Evolutionary conservation across 2,329 filamentous ascomycete genomes (phyloP).

Genomic region (Xylariaceae sp.): DNA sequence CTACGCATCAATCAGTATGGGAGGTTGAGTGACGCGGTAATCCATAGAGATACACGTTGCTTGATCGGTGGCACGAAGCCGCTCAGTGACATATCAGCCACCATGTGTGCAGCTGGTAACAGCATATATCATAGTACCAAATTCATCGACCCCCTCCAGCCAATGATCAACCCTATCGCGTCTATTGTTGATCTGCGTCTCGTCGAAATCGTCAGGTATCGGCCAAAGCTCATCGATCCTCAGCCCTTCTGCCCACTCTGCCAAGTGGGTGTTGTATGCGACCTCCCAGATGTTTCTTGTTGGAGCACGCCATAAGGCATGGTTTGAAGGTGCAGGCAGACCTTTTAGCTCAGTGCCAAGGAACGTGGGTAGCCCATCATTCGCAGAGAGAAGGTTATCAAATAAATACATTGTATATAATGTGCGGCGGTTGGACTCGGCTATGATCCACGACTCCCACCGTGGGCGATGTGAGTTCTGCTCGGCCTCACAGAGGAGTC

Average conservation of each 20-base stretch:
- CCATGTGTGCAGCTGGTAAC: conserved; percentile 45
- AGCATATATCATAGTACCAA: conserved; percentile 50
- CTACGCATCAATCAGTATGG: no score
- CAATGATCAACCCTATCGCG: conserved; percentile 43
- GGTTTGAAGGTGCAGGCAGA: conserved; percentile 39
- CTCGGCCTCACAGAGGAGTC: conserved; percentile 43
- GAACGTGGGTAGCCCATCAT: conserved; percentile 42
- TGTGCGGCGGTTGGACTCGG: conserved; percentile 49
- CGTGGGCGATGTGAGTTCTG: conserved; percentile 34
- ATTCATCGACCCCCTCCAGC: conserved; percentile 49
- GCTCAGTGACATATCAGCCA: conserved; percentile 16
- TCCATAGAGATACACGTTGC: no score
- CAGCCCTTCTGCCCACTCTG: conserved; percentile 40
- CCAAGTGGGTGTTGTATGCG: conserved; percentile 40
- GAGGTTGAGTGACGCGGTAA: no score
- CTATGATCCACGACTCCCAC: conserved; percentile 53
- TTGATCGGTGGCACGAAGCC: no score
- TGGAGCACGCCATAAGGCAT: conserved; percentile 40
- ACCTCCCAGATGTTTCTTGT: conserved; percentile 38
- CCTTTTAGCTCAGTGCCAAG: conserved; percentile 46
- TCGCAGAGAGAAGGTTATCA: conserved; percentile 43
- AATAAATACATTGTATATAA: conserved; percentile 52
- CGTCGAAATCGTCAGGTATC: conserved; percentile 29
- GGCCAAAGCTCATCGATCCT: conserved; percentile 51
- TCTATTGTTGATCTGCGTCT: conserved; percentile 28